Evolutionary conservation across 202 grass and related monocot genomes (phyloP), one percentile per base, ranked within the genome.

Genomic region (Panicum hallii): DNA sequence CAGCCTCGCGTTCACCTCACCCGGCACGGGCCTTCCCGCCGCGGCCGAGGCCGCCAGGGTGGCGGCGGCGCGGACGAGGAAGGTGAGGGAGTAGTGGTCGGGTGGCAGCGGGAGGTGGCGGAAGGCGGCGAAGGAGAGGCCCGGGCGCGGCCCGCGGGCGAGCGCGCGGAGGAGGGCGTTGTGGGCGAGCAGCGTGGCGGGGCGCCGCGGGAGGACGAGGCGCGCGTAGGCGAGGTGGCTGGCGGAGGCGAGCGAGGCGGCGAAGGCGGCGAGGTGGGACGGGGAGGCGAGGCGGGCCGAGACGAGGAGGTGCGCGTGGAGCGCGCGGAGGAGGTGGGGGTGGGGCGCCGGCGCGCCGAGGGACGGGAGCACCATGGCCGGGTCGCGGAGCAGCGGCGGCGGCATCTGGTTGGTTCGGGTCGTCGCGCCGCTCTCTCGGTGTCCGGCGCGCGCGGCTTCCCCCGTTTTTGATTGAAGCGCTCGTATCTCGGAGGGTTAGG

Each of bases 11-110:
- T 19, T 44, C 28, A 74, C 34, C 26, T 50, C 64, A 60, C 41
- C 1, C 4, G n/a, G 14, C 6, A 1, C 12, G 30, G 15, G 44
- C 54, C 47, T 63, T 5, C 2, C 30, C 5, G 62, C 50, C 15
- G 79, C 56, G 47, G 69, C 28, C 30, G 64, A 17, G 9, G 80
- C 72, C 70, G 58, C 87, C 55, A 83, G 58, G 43, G 88, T 54
- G 76, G 86, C 9, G 52, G 83, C 86, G 32, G 92, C 86, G 75
- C 91, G 80, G 84, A 97, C 77, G 57, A 97, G 81, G 90, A 90
- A 94, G 67, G 66, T 97, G 83, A 94, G 90, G 20, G 94, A 90
- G 86, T 74, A 92, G 82, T 90, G n/a, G 56, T 97, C 90, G 9
- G 92, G 92, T 43, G 70, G 73, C 44, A 92, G 82, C 58, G 84